Evolutionary conservation across 306 rosid genomes (phyloP), one percentile per base, ranked within the genome.

Genomic region (Castanea crenata): DNA sequence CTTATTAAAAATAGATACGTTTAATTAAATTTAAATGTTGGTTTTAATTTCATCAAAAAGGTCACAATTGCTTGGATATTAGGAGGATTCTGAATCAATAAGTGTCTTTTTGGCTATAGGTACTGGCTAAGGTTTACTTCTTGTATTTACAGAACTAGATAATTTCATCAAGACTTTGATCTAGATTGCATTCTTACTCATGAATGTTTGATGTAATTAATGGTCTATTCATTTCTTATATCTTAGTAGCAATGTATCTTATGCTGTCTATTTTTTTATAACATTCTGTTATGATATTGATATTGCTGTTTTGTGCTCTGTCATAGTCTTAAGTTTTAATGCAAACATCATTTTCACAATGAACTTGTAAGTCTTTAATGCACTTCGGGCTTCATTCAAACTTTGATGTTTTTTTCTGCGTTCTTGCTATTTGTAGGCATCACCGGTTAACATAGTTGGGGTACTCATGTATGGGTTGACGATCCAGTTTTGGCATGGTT

Each of bases 391-490:
- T 49, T 49, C 54, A 49, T 13, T 49, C 54, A 1, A 49, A 49
- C 54, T 49, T 49, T 49, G 54, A 49, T 2, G 54, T 12, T 49
- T 49, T 49, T 49, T 49, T 49, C 54, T 49, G 54, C 16, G 5
- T 13, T 13, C 4, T 49, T 49, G 54, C 16, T 75, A 77, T 83
- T 84, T 87, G 83, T 90, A 96, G 99, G 90, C 94, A 88, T 90
- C 89, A 54, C 93, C 94, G 23, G 99, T 96, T 68, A 93, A 96
- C 81, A 93, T 96, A 61, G 88, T 96, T 83, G 99, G 71, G 97
- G 98, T 70, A 90, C 99, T 80, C 99, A 96, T 86, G 97, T 93
- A 75, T 96, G 99, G 99, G 91, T 88, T 85, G 99, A 91, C 88
- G 99, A 96, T 87, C 90, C 92, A 77, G 79, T 5, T 10, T 85